Evolutionary conservation across 805 yeast species (phyloP), one percentile per base, ranked within the genome.

Genomic region (Sugiyamaella smithiae): DNA sequence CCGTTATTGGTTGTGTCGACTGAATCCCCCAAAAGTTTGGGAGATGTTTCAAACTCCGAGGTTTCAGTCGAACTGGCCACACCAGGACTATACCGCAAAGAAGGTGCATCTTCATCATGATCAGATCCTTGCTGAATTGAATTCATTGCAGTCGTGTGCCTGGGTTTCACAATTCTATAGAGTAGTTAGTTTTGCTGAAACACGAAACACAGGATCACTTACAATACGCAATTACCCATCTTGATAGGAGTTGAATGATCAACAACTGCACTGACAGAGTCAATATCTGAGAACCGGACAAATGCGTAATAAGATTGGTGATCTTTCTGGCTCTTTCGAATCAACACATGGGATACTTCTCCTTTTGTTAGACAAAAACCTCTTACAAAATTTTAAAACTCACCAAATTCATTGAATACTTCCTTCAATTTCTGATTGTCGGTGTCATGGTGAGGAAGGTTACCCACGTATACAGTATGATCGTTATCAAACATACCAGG

Each of bases 401-500:
- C 20, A 37, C 51, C 51, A 20, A 48, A 48, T 11, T 33, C 42
- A 11, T 28, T 20, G 25, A 48, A 43, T 19, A 48, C 11, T 16
- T 20, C 17, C 6, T 14, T 14, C n/a, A 48, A 29, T n/a, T 43
- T 48, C 8, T 14, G 17, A 20, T 22, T 19, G 12, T 24, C 43
- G 14, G 40, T 23, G 8, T 19, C 38, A 35, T 47, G n/a, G 4
- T 25, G 9, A 31, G 51, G 51, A 9, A 48, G 6, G 29, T 48
- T 48, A 6, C 48, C 51, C 11, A 48, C 37, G 32, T 32, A 48
- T 9, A 44, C 37, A 6, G 48, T 28, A 20, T 43, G 38, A 7
- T 20, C n/a, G 29, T 22, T 38, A 24, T 24, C 43, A 26, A 24
- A 22, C 4, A 23, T 38, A 12, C 29, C 43, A 12, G 12, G 12